These are phyloP conservation scores for Lactarius deliciosus DNA, from an alignment of 768 basidiomycete species.

Conservation along the genomic window DNA sequence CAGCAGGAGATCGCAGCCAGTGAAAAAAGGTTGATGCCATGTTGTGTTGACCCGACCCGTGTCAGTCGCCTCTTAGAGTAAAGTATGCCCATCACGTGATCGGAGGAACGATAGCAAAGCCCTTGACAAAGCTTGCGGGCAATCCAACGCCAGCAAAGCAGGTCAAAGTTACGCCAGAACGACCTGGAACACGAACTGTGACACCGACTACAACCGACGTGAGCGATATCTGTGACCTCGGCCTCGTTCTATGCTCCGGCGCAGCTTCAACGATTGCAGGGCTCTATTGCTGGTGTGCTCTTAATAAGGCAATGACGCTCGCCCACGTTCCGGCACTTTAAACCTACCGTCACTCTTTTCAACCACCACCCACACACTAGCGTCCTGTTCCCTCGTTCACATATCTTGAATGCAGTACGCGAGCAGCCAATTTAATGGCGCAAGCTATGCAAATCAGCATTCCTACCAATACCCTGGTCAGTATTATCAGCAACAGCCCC, in stretches of 20 bases:
- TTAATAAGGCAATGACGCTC: constrained; percentile 28
- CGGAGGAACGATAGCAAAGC: background rate
- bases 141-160: background rate
- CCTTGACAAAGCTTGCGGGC: background rate
- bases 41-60: background rate
- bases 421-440: constrained; percentile 17
- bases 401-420: constrained; percentile 22
- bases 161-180: background rate
- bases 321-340: constrained; percentile 24
- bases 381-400: background rate
- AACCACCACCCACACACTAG: constrained; percentile 7
- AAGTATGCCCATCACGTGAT: background rate
- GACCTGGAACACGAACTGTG: background rate
- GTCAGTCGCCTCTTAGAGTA: no score
- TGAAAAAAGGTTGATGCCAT: constrained; percentile 86
- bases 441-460: constrained; percentile 12
- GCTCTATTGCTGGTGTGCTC: background rate
- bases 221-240: background rate
- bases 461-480: constrained; percentile 17
- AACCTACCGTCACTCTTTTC: constrained; percentile 14
- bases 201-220: background rate
- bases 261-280: background rate
- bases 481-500: constrained; percentile 28
- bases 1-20: constrained; percentile 91
- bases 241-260: background rate